Evolutionary conservation across 2,329 filamentous ascomycete genomes (phyloP).

Genomic region (Dactylellina haptotyla): DNA sequence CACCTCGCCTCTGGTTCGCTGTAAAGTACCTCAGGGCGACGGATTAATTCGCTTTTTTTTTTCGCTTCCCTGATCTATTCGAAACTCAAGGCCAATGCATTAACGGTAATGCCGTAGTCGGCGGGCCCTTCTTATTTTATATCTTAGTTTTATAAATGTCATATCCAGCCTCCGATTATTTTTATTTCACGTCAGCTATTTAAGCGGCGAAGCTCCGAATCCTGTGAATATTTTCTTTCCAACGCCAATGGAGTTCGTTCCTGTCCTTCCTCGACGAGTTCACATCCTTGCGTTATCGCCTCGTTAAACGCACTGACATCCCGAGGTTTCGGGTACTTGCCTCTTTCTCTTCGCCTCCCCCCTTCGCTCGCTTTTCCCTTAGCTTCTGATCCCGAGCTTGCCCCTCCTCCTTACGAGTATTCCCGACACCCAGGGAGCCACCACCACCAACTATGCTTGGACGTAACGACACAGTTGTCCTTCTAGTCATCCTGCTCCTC

Average conservation of each 20-base stretch:
- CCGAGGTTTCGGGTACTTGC: constrained; percentile 9
- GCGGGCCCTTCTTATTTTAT: too few relatives aligned
- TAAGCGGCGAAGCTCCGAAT: too few relatives aligned
- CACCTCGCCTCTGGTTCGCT: background rate
- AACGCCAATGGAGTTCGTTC: too few relatives aligned
- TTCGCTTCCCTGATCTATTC: too few relatives aligned
- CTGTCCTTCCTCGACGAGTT: too few relatives aligned
- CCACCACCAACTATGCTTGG: constrained; percentile 22
- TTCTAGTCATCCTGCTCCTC: constrained; percentile 51
- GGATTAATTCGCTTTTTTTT: background rate
- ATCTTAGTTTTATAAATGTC: too few relatives aligned
- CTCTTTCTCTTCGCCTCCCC: constrained; percentile 2
- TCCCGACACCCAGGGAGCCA: background rate
- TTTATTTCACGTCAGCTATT: too few relatives aligned
- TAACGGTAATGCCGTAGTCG: too few relatives aligned
- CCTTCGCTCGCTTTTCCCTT: constrained; percentile 5
- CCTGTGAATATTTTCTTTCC: too few relatives aligned
- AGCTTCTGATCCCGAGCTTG: constrained; percentile 38
- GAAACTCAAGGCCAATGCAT: background rate
- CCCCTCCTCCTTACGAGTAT: constrained; percentile 3
- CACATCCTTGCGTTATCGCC: background rate
- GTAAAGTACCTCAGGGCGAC: constrained; percentile 13
- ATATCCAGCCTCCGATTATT: too few relatives aligned
- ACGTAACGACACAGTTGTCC: constrained; percentile 47
- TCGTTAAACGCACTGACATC: background rate